Percentiles rank a stretch among this genome's conserved stretches.
Conservation (phyloP, 2,329 filamentous ascomycete species). For the Daldinia eschscholtzii region DNA sequence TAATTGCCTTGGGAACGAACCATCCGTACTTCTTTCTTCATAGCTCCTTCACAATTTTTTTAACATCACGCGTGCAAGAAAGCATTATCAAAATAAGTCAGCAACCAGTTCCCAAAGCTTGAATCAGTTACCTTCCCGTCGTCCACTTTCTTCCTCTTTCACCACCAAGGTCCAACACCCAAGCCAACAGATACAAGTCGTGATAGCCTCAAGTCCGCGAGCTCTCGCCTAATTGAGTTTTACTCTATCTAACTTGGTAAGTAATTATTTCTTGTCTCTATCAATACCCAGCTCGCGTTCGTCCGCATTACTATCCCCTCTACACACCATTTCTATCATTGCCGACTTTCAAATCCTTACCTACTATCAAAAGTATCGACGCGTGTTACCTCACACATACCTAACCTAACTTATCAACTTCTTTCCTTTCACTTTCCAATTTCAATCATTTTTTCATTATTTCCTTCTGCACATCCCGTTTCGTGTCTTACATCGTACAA, state of each 20-base stretch:
- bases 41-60: conserved; percentile 13
- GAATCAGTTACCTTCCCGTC: conserved; percentile 3
- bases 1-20: conserved; percentile 23
- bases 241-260: conserved; percentile 3
- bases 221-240: neutral
- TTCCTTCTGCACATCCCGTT: conserved; percentile 32
- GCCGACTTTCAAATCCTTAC: neutral
- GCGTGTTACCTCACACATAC: conserved; percentile 14
- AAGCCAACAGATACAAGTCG: neutral
- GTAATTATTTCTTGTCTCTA: neutral
- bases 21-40: conserved; percentile 7
- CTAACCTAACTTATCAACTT: neutral
- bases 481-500: conserved; percentile 42
- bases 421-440: conserved; percentile 14
- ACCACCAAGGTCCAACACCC: conserved; percentile 6
- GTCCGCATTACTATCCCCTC: neutral
- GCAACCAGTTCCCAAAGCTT: conserved; percentile 15
- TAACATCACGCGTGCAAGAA: conserved; percentile 28
- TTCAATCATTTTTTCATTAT: conserved; percentile 19
- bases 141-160: conserved; percentile 15
- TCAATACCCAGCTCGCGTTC: neutral
- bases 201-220: neutral
- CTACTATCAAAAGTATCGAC: conserved; percentile 6
- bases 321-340: neutral
- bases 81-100: conserved; percentile 16